Conservation (phyloP, 352 stramenopile species). For the Pythium aquatile region DNA sequence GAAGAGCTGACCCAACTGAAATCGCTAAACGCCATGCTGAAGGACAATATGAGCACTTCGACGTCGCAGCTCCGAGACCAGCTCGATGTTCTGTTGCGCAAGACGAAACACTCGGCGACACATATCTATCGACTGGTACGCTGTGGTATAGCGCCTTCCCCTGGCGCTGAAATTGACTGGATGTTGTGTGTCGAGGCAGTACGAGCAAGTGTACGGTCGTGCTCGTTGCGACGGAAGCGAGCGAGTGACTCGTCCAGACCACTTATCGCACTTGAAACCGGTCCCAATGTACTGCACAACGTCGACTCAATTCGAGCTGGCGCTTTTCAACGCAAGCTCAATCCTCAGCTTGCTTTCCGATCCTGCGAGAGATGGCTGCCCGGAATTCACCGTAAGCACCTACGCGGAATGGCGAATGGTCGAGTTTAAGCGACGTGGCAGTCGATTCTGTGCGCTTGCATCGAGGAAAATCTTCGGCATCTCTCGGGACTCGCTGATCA, state of each 20-base stretch:
- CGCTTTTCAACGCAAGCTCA: slow-evolving; percentile 13
- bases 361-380: not conserved
- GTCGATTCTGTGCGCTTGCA: slow-evolving; percentile 9
- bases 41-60: not conserved
- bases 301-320: slow-evolving; percentile 7
- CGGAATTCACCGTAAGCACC: slow-evolving; percentile 1
- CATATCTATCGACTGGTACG: slow-evolving; percentile 15
- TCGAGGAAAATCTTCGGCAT: slow-evolving; percentile 8
- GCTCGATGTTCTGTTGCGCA: slow-evolving; percentile 3
- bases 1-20: slow-evolving; percentile 5
- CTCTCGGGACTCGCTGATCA: not conserved
- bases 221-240: not conserved
- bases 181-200: not conserved
- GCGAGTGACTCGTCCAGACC: not conserved
- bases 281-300: slow-evolving; percentile 2
- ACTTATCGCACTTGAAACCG: not conserved
- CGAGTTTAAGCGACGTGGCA: slow-evolving; percentile 10
- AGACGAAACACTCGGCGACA: slow-evolving; percentile 4
- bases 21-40: not conserved
- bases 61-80: not conserved
- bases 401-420: slow-evolving; percentile 22
- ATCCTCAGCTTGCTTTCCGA: slow-evolving; percentile 1
- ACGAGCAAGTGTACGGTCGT: slow-evolving; percentile 1
- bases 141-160: not conserved
- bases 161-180: not conserved